Evolutionary conservation across 306 rosid genomes (phyloP), one percentile per base, ranked within the genome.

Genomic region (Glycine tomentella): DNA sequence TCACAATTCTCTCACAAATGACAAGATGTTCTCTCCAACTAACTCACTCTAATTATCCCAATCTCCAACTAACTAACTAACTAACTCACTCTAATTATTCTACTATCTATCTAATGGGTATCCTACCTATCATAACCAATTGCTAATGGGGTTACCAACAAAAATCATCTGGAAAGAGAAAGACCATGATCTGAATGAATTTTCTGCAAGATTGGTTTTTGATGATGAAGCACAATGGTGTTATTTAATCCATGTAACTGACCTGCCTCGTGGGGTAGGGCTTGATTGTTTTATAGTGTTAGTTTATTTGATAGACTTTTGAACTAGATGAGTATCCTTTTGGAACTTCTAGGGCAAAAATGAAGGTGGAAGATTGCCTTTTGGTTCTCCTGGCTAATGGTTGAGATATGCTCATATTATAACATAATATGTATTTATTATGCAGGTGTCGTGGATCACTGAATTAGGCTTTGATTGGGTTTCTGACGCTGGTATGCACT

Each of bases 391-490:
- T 74, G 76, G 53, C 62, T 2, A 48, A 20, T 52, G 11, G 40
- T 74, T 9, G 20, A 14, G 36, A 66, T 69, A 40, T 34, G 17
- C 20, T 6, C 42, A 66, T 12, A 59, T 48, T 67, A 69, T 79
- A 69, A 86, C 72, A 66, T 49, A 40, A 25, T 49, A 11, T 70
- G 65, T 42, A 75, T 50, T 81, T 72, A 65, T 72, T 44, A 31
- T 80, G 76, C 90, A 93, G 99, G 89, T 95, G 99, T 72, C 97
- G 96, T 45, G 96, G 99, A 84, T 95, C 99, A 66, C 51, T 95
- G 81, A 95, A 95, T 86, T 95, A 93, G 90, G 82, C 83, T 62
- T 69, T 68, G 50, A 57, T 69, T 62, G 55, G 51, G 75, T 81
- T 72, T 57, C 72, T 53, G 66, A 64, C 82, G 33, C 83, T 64